These are phyloP conservation scores for Phenoliferia sp. DNA, from an alignment of 1,284 basidiomycete genomes.

Conservation along the genomic window DNA sequence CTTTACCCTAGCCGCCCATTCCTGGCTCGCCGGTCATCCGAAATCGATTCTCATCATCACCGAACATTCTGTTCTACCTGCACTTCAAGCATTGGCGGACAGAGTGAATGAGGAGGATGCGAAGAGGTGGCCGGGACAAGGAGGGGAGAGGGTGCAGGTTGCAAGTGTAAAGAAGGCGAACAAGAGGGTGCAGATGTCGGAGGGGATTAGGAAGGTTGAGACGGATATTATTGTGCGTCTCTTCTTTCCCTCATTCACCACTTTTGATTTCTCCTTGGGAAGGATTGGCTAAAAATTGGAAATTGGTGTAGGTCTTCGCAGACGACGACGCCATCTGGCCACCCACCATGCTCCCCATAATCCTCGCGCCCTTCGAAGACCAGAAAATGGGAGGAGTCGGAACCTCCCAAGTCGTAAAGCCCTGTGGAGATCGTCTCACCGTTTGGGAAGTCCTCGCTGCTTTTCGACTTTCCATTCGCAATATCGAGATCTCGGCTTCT, in stretches of 20 bases:
- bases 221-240: slow-evolving; percentile 69
- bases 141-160: slow-evolving; percentile 62
- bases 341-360: slow-evolving; percentile 72
- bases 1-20: slow-evolving; percentile 68
- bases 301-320: slow-evolving; percentile 58
- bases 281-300: slow-evolving; percentile 32
- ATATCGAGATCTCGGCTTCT: slow-evolving; percentile 81
- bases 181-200: slow-evolving; percentile 86
- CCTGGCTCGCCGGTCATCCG: slow-evolving; percentile 82
- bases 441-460: slow-evolving; percentile 91
- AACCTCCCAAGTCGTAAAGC: slow-evolving; percentile 80
- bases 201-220: slow-evolving; percentile 79
- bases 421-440: slow-evolving; percentile 69
- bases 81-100: slow-evolving; percentile 78
- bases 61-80: slow-evolving; percentile 80
- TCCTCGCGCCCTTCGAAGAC: slow-evolving; percentile 87
- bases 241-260: not conserved
- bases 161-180: slow-evolving; percentile 87
- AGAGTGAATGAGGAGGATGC: slow-evolving; percentile 56
- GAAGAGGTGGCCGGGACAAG: slow-evolving; percentile 15
- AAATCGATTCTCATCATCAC: slow-evolving; percentile 92
- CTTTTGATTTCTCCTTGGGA: not conserved
- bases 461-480: slow-evolving; percentile 83
- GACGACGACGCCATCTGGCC: slow-evolving; percentile 96
- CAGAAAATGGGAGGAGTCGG: slow-evolving; percentile 87